Evolutionary conservation across 306 rosid species (phyloP), one percentile per base, ranked within the genome.

Genomic region (Rosa persica): DNA sequence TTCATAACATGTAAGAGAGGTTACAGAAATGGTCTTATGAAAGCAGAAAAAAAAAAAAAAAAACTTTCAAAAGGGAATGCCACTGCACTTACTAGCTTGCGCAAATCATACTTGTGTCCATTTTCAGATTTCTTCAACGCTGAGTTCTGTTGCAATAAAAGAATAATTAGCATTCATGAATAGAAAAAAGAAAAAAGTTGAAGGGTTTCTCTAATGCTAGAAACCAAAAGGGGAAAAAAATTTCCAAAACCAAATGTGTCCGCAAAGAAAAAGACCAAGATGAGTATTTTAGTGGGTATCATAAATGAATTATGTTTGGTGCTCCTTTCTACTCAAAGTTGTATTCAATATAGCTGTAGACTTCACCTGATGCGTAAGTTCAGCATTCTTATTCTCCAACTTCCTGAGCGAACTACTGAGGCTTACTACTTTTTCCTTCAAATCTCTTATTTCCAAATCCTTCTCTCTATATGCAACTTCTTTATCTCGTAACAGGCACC

Each of bases 401-500:
- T 90, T 92, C 79, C 91, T 85, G 67, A 87, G 86, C 34, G 87
- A 79, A 70, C 85, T 79, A 78, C 83, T 92, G 72, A 92, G 76
- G 70, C 78, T 80, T 38, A 94, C 92, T 71, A 94, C 73, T 72
- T 92, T 94, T 80, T 89, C 94, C 73, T 94, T 94, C 77, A 94
- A 75, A 70, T 92, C 98, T 80, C 93, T 89, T 27, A 92, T 89
- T 81, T 92, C 94, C 39, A 75, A 78, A 73, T 87, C 96, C 82
- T 86, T 90, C 82, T 92, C 98, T 82, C 93, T 81, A 76, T 86
- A 86, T 9, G 77, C 84, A 74, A 87, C 86, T 87, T 90, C 96
- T 69, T 81, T 92, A 70, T 92, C 97, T 79, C 94, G 87, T 76
- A 90, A 75, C 68, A 71, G 82, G 78, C 97, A 92, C 85, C 98